A percentile compares a stretch with the other conserved stretches of the same genome.
Conservation (phyloP, 495 filamentous ascomycete species). For the Xylaria castorea region DNA sequence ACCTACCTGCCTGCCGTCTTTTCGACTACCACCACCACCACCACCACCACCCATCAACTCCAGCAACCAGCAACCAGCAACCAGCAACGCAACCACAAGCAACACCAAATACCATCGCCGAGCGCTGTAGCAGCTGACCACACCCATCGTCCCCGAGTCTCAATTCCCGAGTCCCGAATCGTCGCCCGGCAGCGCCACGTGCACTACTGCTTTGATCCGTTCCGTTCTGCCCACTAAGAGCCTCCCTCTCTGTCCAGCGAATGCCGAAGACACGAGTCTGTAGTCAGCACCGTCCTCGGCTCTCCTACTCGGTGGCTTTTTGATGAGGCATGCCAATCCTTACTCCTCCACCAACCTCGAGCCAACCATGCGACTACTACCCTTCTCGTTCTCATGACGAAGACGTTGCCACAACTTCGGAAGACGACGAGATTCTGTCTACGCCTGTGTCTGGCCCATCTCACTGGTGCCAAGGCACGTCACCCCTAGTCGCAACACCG, state of each 20-base stretch:
- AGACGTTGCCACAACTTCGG: conserved; percentile 11
- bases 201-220: conserved; percentile 15
- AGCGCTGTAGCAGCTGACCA: conserved; percentile 17
- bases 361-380: conserved; percentile 26
- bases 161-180: conserved; percentile 16
- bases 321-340: conserved; percentile 35
- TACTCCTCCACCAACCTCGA: conserved; percentile 21
- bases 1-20: neutral
- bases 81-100: neutral
- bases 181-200: conserved; percentile 24
- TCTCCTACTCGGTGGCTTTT: conserved; percentile 24
- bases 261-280: conserved; percentile 31
- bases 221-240: conserved; percentile 20
- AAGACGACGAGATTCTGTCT: conserved; percentile 17
- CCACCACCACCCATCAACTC: conserved; percentile 4
- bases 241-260: conserved; percentile 24
- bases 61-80: conserved; percentile 1
- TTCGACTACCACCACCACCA: conserved; percentile 10
- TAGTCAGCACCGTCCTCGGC: conserved; percentile 26
- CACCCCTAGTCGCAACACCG: conserved; percentile 14
- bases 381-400: conserved; percentile 19
- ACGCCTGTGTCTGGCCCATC: conserved; percentile 5
- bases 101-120: conserved; percentile 10
- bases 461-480: neutral
- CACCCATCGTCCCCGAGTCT: neutral